Base-by-base conservation (phyloP, 441 rosid genomes). In the Pelargonium fulgidum region DNA sequence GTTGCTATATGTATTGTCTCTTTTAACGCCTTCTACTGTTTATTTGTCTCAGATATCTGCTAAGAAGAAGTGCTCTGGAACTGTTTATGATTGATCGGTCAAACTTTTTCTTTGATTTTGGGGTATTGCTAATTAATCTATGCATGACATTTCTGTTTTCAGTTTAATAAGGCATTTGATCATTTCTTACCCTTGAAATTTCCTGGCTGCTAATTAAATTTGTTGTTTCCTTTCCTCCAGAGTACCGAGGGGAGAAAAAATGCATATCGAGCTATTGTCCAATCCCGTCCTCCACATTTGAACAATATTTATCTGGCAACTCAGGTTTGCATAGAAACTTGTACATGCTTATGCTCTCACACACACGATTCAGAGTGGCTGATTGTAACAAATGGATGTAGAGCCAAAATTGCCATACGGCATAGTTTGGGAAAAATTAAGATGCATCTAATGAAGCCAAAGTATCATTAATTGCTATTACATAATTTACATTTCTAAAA, bases 11-110 rank as follows among this genome's bases (percentile, higher is more conserved):
- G 39, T 33, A 33, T 33, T 33, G 39, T 36, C 45, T 59, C 39
- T 19, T 26, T 67, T 54, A 19, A 61, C 4, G 70, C 24, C 44
- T 39, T 9, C 11, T 41, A 22, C 69, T 63, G 44, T 22, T 66
- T 9, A 65, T 79, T 61, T 68, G 58, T 67, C 26, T 2, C 86
- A 96, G 99, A 76, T 93, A 96, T 81, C 88, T 96, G 62, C 82
- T 96, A 62, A 85, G 99, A 88, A 86, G 99, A 82, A 96, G 99
- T 81, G 97, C 98, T 62, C 76, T 96, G 84, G 99, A 96, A 82
- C 83, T 96, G 77, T 96, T 93, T 81, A 85, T 96, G 98, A 87
- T 93, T 80, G 97, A 96, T 76, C 91, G 97, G 71, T 88, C 97
- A 68, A 96, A 91, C 81, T 91, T 88, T 86, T 96, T 93, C 85